Evolutionary conservation across 257 asterid species (phyloP).

Genomic region (Fraxinus americana): DNA sequence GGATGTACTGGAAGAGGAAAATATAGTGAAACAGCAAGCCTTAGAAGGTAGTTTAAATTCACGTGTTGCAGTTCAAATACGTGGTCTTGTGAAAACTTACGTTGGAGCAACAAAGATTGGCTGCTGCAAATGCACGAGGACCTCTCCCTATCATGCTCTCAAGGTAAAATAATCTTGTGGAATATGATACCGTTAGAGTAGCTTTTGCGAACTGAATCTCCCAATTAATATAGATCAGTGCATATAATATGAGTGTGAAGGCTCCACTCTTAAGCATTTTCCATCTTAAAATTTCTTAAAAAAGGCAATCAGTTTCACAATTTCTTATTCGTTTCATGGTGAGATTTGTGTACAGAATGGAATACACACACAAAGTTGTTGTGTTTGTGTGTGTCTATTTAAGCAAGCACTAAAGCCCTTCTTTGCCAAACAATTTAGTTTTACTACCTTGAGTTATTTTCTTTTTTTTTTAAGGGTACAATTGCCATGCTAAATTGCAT

Average conservation of each 20-base stretch:
- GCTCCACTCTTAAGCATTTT: not conserved
- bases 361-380: not conserved
- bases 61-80: conserved; percentile 76
- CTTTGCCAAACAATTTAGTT: conserved; percentile 3
- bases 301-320: not conserved
- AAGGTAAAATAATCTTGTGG: conserved; percentile 45
- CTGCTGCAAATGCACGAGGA: conserved; percentile 74
- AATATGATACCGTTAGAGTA: conserved; percentile 7
- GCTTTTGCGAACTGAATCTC: conserved; percentile 11
- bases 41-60: conserved; percentile 55
- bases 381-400: not conserved
- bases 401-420: not conserved
- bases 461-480: not conserved
- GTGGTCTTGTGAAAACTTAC: conserved; percentile 75
- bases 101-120: conserved; percentile 65
- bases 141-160: conserved; percentile 92
- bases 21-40: conserved; percentile 69
- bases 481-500: not conserved
- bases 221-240: not conserved
- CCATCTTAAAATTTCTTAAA: not conserved
- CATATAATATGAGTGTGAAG: not conserved
- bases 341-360: not conserved
- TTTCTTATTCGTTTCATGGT: not conserved
- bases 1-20: conserved; percentile 92
- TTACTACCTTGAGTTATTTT: not conserved